Evolutionary conservation across 768 basidiomycete species (phyloP).

Genomic region (Calocybe cyanea): DNA sequence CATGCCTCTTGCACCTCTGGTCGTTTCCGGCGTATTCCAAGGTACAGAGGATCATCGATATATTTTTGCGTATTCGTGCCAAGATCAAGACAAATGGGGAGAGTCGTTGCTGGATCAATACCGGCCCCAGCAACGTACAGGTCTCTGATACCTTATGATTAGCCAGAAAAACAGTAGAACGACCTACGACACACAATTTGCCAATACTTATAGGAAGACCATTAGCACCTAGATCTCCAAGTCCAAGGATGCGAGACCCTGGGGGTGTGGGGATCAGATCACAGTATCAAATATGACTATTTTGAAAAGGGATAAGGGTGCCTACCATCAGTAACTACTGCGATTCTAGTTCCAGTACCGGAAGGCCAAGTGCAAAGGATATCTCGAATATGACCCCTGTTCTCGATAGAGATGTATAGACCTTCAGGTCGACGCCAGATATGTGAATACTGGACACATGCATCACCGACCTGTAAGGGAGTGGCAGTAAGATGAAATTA

Average conservation of each 20-base stretch:
- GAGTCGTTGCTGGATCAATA: conserved; percentile 47
- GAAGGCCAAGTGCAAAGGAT: conserved; percentile 52
- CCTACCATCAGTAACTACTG: conserved; percentile 74
- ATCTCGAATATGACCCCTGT: conserved; percentile 60
- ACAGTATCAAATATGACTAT: background rate
- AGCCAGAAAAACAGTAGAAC: background rate
- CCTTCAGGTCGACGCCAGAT: conserved; percentile 66
- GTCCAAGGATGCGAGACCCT: conserved; percentile 72
- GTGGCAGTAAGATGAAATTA: conserved; percentile 4
- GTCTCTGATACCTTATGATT: conserved; percentile 31
- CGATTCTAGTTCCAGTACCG: conserved; percentile 48
- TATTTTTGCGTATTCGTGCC: conserved; percentile 71
- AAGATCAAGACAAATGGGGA: conserved; percentile 70
- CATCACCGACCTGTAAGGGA: conserved; percentile 54
- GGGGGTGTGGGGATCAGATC: conserved; percentile 2
- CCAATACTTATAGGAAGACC: conserved; percentile 65
- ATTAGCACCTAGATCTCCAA: conserved; percentile 48
- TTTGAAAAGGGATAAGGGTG: conserved; percentile 19
- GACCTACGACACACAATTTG: conserved; percentile 50
- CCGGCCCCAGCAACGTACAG: conserved; percentile 74
- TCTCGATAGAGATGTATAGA: conserved; percentile 57
- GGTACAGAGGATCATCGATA: conserved; percentile 70
- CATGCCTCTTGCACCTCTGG: conserved; percentile 40
- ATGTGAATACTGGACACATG: conserved; percentile 66
- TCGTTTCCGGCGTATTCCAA: conserved; percentile 60